Evolutionary conservation across 2,329 filamentous ascomycete species (phyloP).

Genomic region (Stagonosporopsis tanaceti): DNA sequence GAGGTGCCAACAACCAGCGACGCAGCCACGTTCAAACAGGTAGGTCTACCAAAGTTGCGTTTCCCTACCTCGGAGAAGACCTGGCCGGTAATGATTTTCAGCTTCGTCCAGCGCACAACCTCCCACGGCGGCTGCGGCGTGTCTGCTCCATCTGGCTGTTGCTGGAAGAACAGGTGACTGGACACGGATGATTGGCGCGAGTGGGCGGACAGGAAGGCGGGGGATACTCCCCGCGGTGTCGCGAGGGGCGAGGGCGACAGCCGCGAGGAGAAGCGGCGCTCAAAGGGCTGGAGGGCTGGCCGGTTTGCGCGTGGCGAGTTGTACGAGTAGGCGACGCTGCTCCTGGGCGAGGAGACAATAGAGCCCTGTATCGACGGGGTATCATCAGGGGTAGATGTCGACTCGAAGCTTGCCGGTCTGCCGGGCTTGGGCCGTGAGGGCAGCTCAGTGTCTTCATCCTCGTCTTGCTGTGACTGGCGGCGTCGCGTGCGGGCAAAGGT

Average conservation of each 20-base stretch:
- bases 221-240: conserved; percentile 74
- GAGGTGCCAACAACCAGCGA: conserved; percentile 90
- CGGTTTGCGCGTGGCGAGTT: conserved; percentile 75
- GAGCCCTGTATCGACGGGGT: conserved; percentile 78
- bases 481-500: conserved; percentile 44
- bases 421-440: conserved; percentile 20
- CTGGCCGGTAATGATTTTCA: conserved; percentile 87
- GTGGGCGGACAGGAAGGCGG: conserved; percentile 77
- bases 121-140: conserved; percentile 89
- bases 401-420: conserved; percentile 69
- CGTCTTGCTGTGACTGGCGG: conserved; percentile 27
- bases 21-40: conserved; percentile 86
- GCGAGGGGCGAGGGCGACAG: conserved; percentile 69
- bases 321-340: conserved; percentile 74
- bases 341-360: conserved; percentile 69
- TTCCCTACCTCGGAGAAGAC: conserved; percentile 91
- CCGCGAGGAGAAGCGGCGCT: conserved; percentile 90
- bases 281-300: conserved; percentile 89
- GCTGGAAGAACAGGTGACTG: conserved; percentile 70
- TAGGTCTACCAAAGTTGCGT: conserved; percentile 90
- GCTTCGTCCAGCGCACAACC: conserved; percentile 92
- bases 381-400: conserved; percentile 80
- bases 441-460: conserved; percentile 14
- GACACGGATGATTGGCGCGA: conserved; percentile 82
- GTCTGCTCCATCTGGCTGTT: conserved; percentile 65